Evolutionary conservation across 257 asterid species (phyloP), one percentile per base, ranked within the genome.

Genomic region (Penstemon davidsonii): DNA sequence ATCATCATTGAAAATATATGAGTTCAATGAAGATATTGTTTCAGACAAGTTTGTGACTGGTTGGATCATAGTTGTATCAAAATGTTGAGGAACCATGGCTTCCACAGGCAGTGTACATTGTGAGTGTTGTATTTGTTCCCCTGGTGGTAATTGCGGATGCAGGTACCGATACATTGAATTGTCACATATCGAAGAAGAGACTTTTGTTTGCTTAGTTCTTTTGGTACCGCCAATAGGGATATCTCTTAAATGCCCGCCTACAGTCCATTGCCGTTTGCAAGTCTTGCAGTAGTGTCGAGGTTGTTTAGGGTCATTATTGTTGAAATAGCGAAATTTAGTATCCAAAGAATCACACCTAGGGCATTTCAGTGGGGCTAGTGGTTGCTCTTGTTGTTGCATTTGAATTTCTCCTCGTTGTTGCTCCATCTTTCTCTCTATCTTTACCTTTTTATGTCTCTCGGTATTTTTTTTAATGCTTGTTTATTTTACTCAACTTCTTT

Each of bases 211-310:
- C 69, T 56, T 79, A 9, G 19, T 67, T 55, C 73, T 70, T 5
- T 60, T 43, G 18, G 45, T 77, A 42, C 87, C 82, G 56, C 80
- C 84, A 39, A 66, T 3, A 15, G 84, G 84, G 66, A 73, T 64
- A 42, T 64, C 56, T 72, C 84, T 76, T 57, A 73, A 57, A 62
- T 41, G 76, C 52, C 87, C 84, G 8, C 87, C 84, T 4, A 60
- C 82, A 11, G 84, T 82, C 84, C 84, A 79, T 33, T 54, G 73
- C 1, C 82, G 60, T 19, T 66, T 73, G 78, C 87, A 82, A 50
- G 64, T 64, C 76, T 44, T 71, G 80, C 84, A 82, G 5, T 60
- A 59, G 62, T 71, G 64, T 39, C 87, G 78, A 12, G 87, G 82
- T 37, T 82, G 87, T 73, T 63, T 6, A 7, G 2, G 71, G 71